Evolutionary conservation across 257 asterid genomes (phyloP), one percentile per base, ranked within the genome.

Genomic region (Cruciata laevipes): DNA sequence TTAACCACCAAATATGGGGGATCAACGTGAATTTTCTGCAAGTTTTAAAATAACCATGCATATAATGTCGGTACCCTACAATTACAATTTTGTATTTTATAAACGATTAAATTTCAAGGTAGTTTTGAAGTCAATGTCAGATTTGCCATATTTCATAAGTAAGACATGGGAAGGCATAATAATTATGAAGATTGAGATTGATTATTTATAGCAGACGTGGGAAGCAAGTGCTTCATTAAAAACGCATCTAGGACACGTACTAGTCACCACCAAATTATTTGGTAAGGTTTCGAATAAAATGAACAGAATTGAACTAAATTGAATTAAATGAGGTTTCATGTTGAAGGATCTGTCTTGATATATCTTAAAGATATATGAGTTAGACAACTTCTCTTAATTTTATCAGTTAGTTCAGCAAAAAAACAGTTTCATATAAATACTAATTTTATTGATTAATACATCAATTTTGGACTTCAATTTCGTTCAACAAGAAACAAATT

Each of bases 151-250:
- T 12, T 70, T 57, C 55, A 30, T 20, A 55, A n/a, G 2, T 51
- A 57, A 57, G n/a, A 27, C 40, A 55, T 33, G 58, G n/a, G 12
- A n/a, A 25, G 24, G 21, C 20, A 7, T 58, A 23, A 7, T 58
- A 23, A 33, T 49, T 21, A 33, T 66, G 31, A 62, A 56, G 65
- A 73, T 67, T 56, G 24, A 12, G 71, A 66, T 55, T 21, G n/a
- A 66, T 47, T 47, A 57, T 59, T 47, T 8, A 68, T 62, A 25
- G 30, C 59, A n/a, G 25, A 72, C 66, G 66, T 59, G 79, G 73
- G 53, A 40, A 23, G 20, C 60, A 75, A 69, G 70, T 77, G 74
- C 71, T 67, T 73, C 62, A 70, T 47, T 4, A 16, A 17, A 20
- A 74, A 65, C 49, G 20, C 67, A 51, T 62, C n/a, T 67, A 5